A percentile compares a stretch with the other conserved stretches of the same genome.
Evolutionary conservation across 306 rosid species (phyloP).

Genomic region (Cucumis hystrix): DNA sequence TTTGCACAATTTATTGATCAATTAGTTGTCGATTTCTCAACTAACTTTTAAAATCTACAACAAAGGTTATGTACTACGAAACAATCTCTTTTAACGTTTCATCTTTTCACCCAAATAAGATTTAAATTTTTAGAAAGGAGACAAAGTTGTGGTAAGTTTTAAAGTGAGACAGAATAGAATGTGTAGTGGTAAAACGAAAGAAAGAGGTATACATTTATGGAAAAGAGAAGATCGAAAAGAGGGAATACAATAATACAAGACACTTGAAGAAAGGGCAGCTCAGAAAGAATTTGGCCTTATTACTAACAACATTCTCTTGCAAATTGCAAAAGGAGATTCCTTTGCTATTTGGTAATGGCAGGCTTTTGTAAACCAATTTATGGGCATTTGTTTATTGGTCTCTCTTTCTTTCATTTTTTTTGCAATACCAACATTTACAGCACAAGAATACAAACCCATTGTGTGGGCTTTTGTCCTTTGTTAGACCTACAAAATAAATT

Average conservation of each 20-base stretch:
- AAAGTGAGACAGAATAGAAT: too few relatives aligned
- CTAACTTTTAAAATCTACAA: too few relatives aligned
- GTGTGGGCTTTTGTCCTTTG: background rate
- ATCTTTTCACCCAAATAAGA: too few relatives aligned
- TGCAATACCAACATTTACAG: background rate
- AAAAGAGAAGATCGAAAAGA: background rate
- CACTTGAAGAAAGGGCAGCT: background rate
- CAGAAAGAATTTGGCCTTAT: background rate
- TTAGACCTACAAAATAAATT: background rate
- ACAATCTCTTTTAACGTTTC: too few relatives aligned
- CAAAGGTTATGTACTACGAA: too few relatives aligned
- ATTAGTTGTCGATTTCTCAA: too few relatives aligned
- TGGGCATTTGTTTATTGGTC: background rate
- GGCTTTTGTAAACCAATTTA: background rate
- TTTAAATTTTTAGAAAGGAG: too few relatives aligned
- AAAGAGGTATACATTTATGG: background rate
- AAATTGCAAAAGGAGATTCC: conserved; percentile 2
- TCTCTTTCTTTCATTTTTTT: background rate
- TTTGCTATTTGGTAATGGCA: background rate
- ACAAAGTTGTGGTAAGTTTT: too few relatives aligned
- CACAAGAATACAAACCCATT: background rate
- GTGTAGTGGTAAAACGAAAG: background rate
- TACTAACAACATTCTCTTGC: conserved; percentile 1
- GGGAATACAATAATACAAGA: background rate
- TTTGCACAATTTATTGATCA: too few relatives aligned